Conservation (phyloP, 257 asterid species). For the Solanum piurae region DNA sequence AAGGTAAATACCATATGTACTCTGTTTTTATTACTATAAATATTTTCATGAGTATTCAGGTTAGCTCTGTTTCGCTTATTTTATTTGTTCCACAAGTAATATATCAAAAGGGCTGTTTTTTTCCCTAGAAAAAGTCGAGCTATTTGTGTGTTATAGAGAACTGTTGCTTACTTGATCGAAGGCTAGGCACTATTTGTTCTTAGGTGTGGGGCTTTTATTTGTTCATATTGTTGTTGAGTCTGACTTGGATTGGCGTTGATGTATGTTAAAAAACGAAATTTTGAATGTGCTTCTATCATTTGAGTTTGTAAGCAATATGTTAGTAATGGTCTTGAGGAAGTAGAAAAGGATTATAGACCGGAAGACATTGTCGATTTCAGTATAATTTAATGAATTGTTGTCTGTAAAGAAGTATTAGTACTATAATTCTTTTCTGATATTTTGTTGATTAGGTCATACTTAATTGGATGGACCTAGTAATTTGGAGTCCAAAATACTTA, state of each 20-base stretch:
- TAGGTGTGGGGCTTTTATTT: not conserved
- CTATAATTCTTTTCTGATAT: not conserved
- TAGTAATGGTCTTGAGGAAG: not conserved
- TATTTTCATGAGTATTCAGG: no score
- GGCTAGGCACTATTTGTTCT: not conserved
- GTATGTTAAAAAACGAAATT: not conserved
- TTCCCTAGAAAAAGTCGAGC: not conserved
- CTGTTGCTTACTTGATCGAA: not conserved
- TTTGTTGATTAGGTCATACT: not conserved
- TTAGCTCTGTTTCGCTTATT: not conserved
- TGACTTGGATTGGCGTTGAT: not conserved
- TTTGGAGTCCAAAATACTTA: not conserved
- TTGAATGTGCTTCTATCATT: not conserved
- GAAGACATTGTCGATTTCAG: not conserved
- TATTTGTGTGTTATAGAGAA: not conserved
- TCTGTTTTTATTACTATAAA: no score
- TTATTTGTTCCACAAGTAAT: not conserved
- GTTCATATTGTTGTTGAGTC: not conserved
- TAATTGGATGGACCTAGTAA: not conserved
- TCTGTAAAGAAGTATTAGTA: not conserved
- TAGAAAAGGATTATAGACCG: not conserved
- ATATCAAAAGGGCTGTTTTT: not conserved
- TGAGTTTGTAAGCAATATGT: not conserved
- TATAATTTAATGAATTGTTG: not conserved
- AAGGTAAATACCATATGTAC: constrained; percentile 21